These are phyloP conservation scores for Alternaria ethzedia DNA, from an alignment of 2,329 filamentous ascomycete genomes.

Conservation along the genomic window DNA sequence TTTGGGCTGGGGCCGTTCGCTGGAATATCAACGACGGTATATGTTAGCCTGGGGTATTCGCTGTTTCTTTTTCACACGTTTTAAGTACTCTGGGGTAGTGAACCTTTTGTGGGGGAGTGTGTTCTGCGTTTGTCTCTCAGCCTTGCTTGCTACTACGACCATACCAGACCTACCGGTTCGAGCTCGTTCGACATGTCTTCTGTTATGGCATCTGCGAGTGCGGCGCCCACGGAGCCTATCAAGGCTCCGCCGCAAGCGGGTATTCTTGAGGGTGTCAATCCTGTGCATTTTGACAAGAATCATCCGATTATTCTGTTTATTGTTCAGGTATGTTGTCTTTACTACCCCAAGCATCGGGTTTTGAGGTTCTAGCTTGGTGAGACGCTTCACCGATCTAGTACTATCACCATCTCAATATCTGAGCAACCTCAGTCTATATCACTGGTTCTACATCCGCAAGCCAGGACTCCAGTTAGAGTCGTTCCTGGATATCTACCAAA, in stretches of 20 bases:
- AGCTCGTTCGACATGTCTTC: conserved; percentile 33
- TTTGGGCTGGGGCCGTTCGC: neutral
- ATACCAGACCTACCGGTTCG: conserved; percentile 9
- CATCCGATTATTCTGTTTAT: conserved; percentile 80
- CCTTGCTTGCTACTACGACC: neutral
- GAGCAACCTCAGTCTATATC: neutral
- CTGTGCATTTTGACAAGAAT: conserved; percentile 70
- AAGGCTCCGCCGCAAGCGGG: conserved; percentile 65
- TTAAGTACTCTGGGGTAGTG: neutral
- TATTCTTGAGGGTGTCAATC: conserved; percentile 74
- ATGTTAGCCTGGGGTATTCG: neutral
- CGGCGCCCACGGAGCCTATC: conserved; percentile 22
- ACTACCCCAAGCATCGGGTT: neutral
- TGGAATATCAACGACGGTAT: neutral
- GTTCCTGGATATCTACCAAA: neutral
- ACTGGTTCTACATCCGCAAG: neutral
- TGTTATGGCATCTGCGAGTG: conserved; percentile 21
- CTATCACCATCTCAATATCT: neutral
- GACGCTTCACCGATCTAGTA: neutral
- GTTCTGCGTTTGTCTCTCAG: neutral
- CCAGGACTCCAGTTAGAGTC: neutral
- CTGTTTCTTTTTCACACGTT: neutral
- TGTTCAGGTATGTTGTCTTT: conserved; percentile 63
- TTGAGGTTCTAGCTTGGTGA: neutral
- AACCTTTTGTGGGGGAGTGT: neutral